These are phyloP conservation scores for Fusarium sp. DNA, from an alignment of 2,329 filamentous ascomycete genomes.

Conservation along the genomic window DNA sequence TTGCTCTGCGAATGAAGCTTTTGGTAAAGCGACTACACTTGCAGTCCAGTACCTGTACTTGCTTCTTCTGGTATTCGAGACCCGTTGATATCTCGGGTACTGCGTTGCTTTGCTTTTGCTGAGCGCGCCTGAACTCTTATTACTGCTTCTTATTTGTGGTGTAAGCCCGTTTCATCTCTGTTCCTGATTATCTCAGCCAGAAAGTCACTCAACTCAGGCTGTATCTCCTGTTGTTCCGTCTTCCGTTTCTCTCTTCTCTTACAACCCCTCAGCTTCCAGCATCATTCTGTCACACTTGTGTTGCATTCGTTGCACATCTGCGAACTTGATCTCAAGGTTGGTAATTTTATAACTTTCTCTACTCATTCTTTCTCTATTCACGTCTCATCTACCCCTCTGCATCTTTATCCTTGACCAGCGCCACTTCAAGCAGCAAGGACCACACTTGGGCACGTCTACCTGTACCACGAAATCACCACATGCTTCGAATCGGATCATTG, in stretches of 20 bases:
- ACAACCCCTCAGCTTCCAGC: conserved; percentile 16
- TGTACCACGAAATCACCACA: conserved; percentile 7
- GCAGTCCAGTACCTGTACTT: conserved; percentile 3
- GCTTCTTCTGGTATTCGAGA: conserved; percentile 22
- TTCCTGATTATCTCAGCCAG: conserved; percentile 35
- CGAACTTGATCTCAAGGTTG: conserved; percentile 9
- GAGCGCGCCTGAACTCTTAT: conserved; percentile 22
- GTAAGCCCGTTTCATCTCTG: conserved; percentile 23
- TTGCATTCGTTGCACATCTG: conserved; percentile 17
- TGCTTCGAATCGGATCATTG: conserved; percentile 3
- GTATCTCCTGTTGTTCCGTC: conserved; percentile 15
- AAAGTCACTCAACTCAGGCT: conserved; percentile 9
- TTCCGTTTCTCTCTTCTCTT: conserved; percentile 4
- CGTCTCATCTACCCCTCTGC: not conserved
- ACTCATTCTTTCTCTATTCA: not conserved
- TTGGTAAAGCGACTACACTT: conserved; percentile 6
- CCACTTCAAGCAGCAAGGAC: conserved; percentile 20
- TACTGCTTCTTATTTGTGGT: conserved; percentile 13
- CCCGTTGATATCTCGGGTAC: not conserved
- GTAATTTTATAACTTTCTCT: conserved; percentile 5
- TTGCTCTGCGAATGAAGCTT: conserved; percentile 12
- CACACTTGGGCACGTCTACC: conserved; percentile 7
- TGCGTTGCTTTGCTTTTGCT: conserved; percentile 18
- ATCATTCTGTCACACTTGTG: conserved; percentile 27
- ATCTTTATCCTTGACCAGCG: conserved; percentile 7